Base-by-base conservation (phyloP, 2,329 filamentous ascomycete genomes). In the Pochonia chlamydosporia region DNA sequence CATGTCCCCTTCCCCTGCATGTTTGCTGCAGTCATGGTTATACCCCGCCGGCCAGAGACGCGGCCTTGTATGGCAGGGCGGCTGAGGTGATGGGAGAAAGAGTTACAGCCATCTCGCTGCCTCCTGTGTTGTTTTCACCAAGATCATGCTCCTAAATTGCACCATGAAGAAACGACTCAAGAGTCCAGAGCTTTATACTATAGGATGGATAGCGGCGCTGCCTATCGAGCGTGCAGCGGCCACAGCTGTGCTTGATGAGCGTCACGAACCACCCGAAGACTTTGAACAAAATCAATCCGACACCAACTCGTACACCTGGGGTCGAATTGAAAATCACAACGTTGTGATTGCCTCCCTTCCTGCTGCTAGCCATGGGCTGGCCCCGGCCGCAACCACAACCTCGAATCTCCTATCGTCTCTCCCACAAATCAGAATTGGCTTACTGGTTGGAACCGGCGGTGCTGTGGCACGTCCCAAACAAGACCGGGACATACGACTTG, bases 381-480 rank as follows among this genome's bases (percentile, higher is more conserved):
- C 23, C 1, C 49, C 52, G 0, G 55, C 59, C 1, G 46, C 55
- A 0, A 54, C 24, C 3, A 55, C 50, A 0, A 57, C 45, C 2
- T 44, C 44, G 1, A 16, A 44, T 8, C 36, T 61, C 2, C 11
- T 54, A 1, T 5, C 43, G 0, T 54, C 54, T 1, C 31, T 61
- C 2, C 53, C 56, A 3, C 45, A 52, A 2, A 53, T 60, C 2
- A 44, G 47, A 37, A 37, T 37, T 18, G 35, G 35, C 35, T 37
- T 37, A 18, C 16, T 37, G 35, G 35, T 37, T 50, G 62, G 66
- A 0, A 72, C 69, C 57, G 78, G 76, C 1, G 77, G 81, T 1
- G 59, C 43, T 1, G 33, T 56, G 9, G 18, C 47, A 25, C 36
- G 43, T 30, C 16, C 54, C 2, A 4, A 31, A 1, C 10, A 8